Evolutionary conservation across 108 stramenopile genomes (phyloP).

Genomic region (Conticribra weissflogii): DNA sequence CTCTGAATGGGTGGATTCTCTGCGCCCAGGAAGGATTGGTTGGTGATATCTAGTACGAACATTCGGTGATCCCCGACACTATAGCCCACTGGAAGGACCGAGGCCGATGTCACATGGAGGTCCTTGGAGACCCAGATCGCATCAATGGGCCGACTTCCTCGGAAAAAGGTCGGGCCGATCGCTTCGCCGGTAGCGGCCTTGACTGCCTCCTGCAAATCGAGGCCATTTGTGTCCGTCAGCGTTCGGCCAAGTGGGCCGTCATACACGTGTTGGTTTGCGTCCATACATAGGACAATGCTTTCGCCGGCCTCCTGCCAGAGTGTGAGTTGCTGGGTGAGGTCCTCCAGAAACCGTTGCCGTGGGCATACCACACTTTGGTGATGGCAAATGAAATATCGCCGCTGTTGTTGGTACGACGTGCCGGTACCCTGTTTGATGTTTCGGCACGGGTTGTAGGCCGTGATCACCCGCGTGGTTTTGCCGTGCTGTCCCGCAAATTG

Average conservation of each 20-base stretch:
- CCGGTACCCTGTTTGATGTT: not conserved
- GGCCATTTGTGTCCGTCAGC: not conserved
- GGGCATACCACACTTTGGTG: not conserved
- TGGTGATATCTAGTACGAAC: conserved; percentile 8
- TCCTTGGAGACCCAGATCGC: conserved; percentile 9
- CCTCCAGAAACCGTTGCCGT: conserved; percentile 1
- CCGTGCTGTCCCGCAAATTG: conserved; percentile 4
- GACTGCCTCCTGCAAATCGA: conserved; percentile 13
- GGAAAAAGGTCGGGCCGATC: conserved; percentile 1
- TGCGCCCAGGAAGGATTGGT: not conserved
- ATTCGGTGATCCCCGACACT: conserved; percentile 14
- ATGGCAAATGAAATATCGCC: conserved; percentile 4
- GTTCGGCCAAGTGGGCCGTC: not conserved
- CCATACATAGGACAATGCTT: conserved; percentile 14
- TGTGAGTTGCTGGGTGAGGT: conserved; percentile 3
- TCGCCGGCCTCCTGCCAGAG: conserved; percentile 6
- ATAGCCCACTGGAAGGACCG: conserved; percentile 10
- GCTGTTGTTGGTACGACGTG: conserved; percentile 15
- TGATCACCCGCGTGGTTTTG: not conserved
- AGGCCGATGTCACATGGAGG: not conserved
- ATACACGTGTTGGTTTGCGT: conserved; percentile 23
- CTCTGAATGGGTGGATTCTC: not conserved
- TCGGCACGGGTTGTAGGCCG: conserved; percentile 1
- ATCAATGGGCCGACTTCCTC: conserved; percentile 15
- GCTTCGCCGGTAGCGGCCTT: not conserved